phyloP scores from a whole-genome alignment of 2,329 filamentous ascomycete genomes.

The Aspergillus fijiensis region DNA sequence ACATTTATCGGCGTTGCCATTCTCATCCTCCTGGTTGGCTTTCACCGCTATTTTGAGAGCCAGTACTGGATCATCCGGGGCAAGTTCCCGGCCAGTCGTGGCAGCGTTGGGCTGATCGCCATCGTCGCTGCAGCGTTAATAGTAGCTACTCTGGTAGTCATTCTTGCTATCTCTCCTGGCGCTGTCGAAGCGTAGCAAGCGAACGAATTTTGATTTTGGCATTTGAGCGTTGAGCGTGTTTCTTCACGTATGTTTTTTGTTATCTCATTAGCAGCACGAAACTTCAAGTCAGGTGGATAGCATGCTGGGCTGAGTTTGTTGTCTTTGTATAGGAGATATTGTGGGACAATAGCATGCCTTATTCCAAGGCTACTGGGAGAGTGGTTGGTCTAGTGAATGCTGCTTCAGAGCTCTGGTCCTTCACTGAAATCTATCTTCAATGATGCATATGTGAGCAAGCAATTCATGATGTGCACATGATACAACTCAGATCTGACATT shows the following conservation, averaged over 20 bases:
- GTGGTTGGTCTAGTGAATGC: no score
- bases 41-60: conserved; percentile 65
- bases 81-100: conserved; percentile 64
- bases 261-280: background rate
- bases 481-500: background rate
- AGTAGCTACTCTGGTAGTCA: conserved; percentile 59
- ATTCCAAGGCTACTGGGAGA: background rate
- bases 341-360: background rate
- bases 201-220: background rate
- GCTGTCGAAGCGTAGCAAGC: conserved; percentile 29
- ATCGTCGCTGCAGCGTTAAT: conserved; percentile 58
- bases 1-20: conserved; percentile 64
- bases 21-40: conserved; percentile 60
- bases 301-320: background rate
- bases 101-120: conserved; percentile 60
- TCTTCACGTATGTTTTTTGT: background rate
- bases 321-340: background rate
- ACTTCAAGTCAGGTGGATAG: background rate
- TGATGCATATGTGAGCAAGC: background rate
- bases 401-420: background rate
- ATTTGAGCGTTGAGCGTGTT: background rate
- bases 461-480: background rate
- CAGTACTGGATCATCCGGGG: conserved; percentile 67
- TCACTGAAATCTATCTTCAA: background rate
- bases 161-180: conserved; percentile 55